These are phyloP conservation scores for Ascochyta fabae DNA, from an alignment of 2,329 filamentous ascomycete genomes.

Conservation along the genomic window DNA sequence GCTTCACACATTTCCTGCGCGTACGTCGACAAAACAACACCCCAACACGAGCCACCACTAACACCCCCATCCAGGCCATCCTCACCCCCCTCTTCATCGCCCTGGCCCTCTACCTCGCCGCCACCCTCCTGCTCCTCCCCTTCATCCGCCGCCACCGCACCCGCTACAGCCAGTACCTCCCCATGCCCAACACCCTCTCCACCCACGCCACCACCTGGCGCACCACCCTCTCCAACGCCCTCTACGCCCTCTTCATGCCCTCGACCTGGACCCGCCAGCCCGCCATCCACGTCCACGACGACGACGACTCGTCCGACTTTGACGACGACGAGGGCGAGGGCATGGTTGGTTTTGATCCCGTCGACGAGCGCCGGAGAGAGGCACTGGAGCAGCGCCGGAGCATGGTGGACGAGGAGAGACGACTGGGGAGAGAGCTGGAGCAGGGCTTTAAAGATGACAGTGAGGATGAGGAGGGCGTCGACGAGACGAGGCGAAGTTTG, in stretches of 20 bases:
- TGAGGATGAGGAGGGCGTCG: slow-evolving; percentile 60
- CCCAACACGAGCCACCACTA: slow-evolving; percentile 1
- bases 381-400: slow-evolving; percentile 49
- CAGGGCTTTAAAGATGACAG: slow-evolving; percentile 77
- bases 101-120: slow-evolving; percentile 50
- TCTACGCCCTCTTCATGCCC: slow-evolving; percentile 43
- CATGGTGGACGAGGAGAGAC: slow-evolving; percentile 59
- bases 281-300: slow-evolving; percentile 44
- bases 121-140: slow-evolving; percentile 52
- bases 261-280: slow-evolving; percentile 34
- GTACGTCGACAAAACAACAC: slow-evolving; percentile 26
- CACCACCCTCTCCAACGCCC: slow-evolving; percentile 45
- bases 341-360: slow-evolving; percentile 54
- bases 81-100: slow-evolving; percentile 55
- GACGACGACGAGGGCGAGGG: slow-evolving; percentile 56
- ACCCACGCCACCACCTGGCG: slow-evolving; percentile 34
- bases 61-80: slow-evolving; percentile 46
- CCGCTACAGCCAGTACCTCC: slow-evolving; percentile 54
- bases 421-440: slow-evolving; percentile 81
- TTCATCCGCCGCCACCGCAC: slow-evolving; percentile 53
- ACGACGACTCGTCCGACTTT: slow-evolving; percentile 38
- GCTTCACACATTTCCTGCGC: slow-evolving; percentile 44
- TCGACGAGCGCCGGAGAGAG: slow-evolving; percentile 46
- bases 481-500: slow-evolving; percentile 23
- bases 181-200: slow-evolving; percentile 41